These are phyloP conservation scores for Boletus subparvulus DNA, from an alignment of 768 basidiomycete species.

Conservation along the genomic window DNA sequence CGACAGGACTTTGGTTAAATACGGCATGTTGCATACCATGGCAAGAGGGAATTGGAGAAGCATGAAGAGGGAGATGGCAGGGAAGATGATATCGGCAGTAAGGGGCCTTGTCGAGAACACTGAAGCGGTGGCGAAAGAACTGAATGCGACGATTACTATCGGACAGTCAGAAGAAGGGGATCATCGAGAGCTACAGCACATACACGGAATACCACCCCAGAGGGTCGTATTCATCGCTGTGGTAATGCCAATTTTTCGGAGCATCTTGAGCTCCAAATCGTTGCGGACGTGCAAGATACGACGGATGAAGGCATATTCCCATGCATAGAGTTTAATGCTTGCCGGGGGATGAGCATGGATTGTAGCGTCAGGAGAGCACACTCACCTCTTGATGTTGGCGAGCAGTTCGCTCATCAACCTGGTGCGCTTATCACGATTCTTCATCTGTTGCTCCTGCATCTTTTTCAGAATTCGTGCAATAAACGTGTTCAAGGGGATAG, in stretches of 20 bases:
- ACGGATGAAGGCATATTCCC: slow-evolving; percentile 89
- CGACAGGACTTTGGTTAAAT: background rate
- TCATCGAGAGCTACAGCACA: background rate
- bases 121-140: slow-evolving; percentile 77
- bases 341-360: background rate
- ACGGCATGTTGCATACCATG: slow-evolving; percentile 50
- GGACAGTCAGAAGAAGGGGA: background rate
- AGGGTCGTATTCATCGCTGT: slow-evolving; percentile 63
- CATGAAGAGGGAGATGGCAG: slow-evolving; percentile 90
- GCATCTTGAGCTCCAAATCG: slow-evolving; percentile 75
- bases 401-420: slow-evolving; percentile 92
- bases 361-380: background rate
- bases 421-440: slow-evolving; percentile 82
- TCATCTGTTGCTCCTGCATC: slow-evolving; percentile 91
- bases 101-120: slow-evolving; percentile 61
- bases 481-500: slow-evolving; percentile 69
- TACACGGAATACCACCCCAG: slow-evolving; percentile 67
- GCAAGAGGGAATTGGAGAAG: slow-evolving; percentile 83
- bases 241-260: slow-evolving; percentile 77
- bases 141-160: slow-evolving; percentile 71
- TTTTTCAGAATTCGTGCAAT: slow-evolving; percentile 70
- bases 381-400: slow-evolving; percentile 81
- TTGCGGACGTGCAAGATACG: slow-evolving; percentile 80
- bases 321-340: slow-evolving; percentile 89
- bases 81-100: slow-evolving; percentile 92